A percentile compares a stretch with the other conserved stretches of the same genome.
These are phyloP conservation scores for Jackrogersella minutella DNA, from an alignment of 495 filamentous ascomycete genomes.

Conservation along the genomic window DNA sequence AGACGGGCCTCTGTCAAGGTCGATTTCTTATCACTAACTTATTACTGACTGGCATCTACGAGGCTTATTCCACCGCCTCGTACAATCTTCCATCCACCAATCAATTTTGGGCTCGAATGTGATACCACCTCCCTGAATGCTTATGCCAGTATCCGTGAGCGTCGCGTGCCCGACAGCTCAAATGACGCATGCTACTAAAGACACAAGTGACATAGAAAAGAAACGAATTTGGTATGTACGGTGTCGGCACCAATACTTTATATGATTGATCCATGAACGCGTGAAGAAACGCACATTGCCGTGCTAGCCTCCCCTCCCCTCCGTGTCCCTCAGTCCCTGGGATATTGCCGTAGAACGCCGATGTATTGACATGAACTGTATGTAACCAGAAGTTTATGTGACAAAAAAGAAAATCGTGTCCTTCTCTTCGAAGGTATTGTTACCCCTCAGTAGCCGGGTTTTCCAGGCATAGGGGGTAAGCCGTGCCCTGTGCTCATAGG, in stretches of 20 bases:
- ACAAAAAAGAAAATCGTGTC: slow-evolving; percentile 1
- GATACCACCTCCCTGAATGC: slow-evolving; percentile 28
- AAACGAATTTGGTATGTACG: slow-evolving; percentile 30
- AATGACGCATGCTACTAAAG: slow-evolving; percentile 19
- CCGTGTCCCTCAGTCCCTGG: slow-evolving; percentile 15
- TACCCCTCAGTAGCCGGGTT: slow-evolving; percentile 50
- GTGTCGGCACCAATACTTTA: slow-evolving; percentile 40
- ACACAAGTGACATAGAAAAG: slow-evolving; percentile 5
- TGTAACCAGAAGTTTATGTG: slow-evolving; percentile 24
- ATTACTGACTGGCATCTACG: not conserved
- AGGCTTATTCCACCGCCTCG: not conserved
- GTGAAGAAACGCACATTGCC: slow-evolving; percentile 21
- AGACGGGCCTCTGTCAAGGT: slow-evolving; percentile 7
- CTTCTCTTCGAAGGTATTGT: not conserved
- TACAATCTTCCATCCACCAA: slow-evolving; percentile 6
- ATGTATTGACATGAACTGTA: slow-evolving; percentile 13
- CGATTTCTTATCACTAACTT: slow-evolving; percentile 5
- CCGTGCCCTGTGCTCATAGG: slow-evolving; percentile 52
- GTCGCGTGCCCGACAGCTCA: slow-evolving; percentile 16
- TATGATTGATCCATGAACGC: slow-evolving; percentile 35
- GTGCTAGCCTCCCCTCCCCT: slow-evolving; percentile 8
- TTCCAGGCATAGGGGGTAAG: slow-evolving; percentile 58
- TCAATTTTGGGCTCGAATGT: slow-evolving; percentile 18
- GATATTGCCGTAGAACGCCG: slow-evolving; percentile 36
- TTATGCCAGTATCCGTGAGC: slow-evolving; percentile 27